Conservation (phyloP, 352 stramenopile species). For the Phytopythium helicoides region DNA sequence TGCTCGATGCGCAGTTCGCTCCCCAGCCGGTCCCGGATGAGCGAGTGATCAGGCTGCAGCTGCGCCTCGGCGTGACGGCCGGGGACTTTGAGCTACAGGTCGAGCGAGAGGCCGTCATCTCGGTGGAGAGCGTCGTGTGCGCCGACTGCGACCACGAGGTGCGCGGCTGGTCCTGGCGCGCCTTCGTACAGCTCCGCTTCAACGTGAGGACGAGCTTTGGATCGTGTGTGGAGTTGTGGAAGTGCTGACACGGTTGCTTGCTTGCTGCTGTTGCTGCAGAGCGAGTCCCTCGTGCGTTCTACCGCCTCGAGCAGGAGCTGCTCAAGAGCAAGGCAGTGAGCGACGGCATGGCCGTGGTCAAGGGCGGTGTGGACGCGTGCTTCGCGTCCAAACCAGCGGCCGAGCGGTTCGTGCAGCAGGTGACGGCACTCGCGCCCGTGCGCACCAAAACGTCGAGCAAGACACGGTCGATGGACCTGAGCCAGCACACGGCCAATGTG, state of each 20-base stretch:
- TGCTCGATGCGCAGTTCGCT: conserved; percentile 72
- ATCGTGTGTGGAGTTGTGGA: too few relatives aligned
- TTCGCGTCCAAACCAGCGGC: conserved; percentile 52
- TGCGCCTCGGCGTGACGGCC: conserved; percentile 46
- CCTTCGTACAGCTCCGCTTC: conserved; percentile 69
- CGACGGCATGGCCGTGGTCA: conserved; percentile 51
- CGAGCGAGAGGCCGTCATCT: neutral
- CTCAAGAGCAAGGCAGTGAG: conserved; percentile 66
- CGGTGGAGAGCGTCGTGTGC: conserved; percentile 27
- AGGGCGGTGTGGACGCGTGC: conserved; percentile 82
- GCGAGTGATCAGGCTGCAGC: conserved; percentile 42
- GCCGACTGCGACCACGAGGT: conserved; percentile 41
- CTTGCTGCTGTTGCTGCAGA: conserved; percentile 20
- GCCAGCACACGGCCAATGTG: conserved; percentile 59
- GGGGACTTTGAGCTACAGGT: conserved; percentile 37
- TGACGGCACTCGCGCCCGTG: conserved; percentile 58
- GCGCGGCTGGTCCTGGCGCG: conserved; percentile 46
- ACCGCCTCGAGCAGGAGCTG: conserved; percentile 69
- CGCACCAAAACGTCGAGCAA: conserved; percentile 69
- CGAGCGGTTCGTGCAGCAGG: conserved; percentile 63
- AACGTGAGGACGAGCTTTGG: too few relatives aligned
- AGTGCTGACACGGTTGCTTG: neutral
- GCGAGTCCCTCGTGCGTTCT: conserved; percentile 72
- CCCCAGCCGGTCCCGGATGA: conserved; percentile 49
- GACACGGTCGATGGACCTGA: conserved; percentile 69